Evolutionary conservation across 2,329 filamentous ascomycete genomes (phyloP).

Genomic region (Mycosphaerelloides madeirae): DNA sequence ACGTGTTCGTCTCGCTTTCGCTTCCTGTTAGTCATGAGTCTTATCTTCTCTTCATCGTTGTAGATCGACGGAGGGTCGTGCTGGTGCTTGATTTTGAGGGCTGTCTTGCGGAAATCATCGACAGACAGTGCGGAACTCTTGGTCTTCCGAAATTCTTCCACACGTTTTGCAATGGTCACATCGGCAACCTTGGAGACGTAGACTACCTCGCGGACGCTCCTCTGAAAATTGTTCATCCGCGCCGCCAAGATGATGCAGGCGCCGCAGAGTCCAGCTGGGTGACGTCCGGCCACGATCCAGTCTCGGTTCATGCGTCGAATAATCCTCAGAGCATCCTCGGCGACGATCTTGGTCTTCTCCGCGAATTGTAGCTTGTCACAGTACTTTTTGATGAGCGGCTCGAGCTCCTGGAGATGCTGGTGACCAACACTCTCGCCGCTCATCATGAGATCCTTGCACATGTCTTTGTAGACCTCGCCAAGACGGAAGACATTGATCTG

Average conservation of each 20-base stretch:
- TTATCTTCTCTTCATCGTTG: conserved; percentile 52
- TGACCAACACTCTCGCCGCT: conserved; percentile 42
- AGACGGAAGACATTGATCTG: conserved; percentile 86
- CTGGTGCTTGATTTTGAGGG: conserved; percentile 62
- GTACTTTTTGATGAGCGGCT: conserved; percentile 88
- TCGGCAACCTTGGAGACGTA: conserved; percentile 97
- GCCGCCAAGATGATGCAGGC: conserved; percentile 92
- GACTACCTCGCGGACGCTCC: conserved; percentile 90
- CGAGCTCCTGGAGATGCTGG: conserved; percentile 67
- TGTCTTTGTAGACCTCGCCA: conserved; percentile 80
- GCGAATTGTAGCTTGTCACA: conserved; percentile 89
- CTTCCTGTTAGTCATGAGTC: conserved; percentile 32
- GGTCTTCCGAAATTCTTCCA: conserved; percentile 87
- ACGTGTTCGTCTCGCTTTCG: conserved; percentile 24
- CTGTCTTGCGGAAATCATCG: conserved; percentile 71
- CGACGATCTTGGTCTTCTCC: conserved; percentile 73
- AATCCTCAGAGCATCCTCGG: conserved; percentile 79
- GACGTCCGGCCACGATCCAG: conserved; percentile 93
- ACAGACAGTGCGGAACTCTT: conserved; percentile 81
- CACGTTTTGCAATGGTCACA: conserved; percentile 81
- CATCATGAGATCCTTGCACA: conserved; percentile 65
- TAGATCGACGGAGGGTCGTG: conserved; percentile 84
- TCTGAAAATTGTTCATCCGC: conserved; percentile 95
- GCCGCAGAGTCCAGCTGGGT: conserved; percentile 89
- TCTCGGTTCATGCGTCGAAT: conserved; percentile 91